These are phyloP conservation scores for Ophiostoma ips DNA, from an alignment of 2,329 filamentous ascomycete species.

Conservation along the genomic window DNA sequence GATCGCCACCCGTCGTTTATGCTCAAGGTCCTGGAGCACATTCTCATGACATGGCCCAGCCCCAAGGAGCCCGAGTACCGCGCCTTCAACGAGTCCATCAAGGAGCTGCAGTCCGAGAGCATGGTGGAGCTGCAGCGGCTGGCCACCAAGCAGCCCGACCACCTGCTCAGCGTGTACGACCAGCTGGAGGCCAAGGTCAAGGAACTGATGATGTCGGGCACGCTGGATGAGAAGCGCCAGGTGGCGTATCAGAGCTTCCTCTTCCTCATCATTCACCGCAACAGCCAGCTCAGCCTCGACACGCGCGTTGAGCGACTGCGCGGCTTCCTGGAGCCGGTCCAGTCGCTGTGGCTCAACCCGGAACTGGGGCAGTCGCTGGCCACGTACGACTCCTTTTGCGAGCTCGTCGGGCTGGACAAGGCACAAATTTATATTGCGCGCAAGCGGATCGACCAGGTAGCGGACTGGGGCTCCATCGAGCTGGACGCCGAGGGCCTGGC, in stretches of 20 bases:
- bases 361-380: slow-evolving; percentile 54
- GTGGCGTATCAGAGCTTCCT: slow-evolving; percentile 82
- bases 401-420: slow-evolving; percentile 63
- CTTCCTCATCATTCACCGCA: slow-evolving; percentile 87
- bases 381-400: slow-evolving; percentile 66
- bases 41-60: slow-evolving; percentile 71
- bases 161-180: slow-evolving; percentile 77
- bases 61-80: slow-evolving; percentile 46
- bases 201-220: slow-evolving; percentile 59
- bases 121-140: slow-evolving; percentile 80
- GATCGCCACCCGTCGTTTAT: slow-evolving; percentile 69
- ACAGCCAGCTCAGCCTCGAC: slow-evolving; percentile 57
- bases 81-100: slow-evolving; percentile 75
- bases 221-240: slow-evolving; percentile 67
- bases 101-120: slow-evolving; percentile 72
- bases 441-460: slow-evolving; percentile 54
- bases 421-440: slow-evolving; percentile 65
- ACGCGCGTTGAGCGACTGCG: slow-evolving; percentile 58
- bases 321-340: slow-evolving; percentile 71
- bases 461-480: slow-evolving; percentile 68
- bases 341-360: slow-evolving; percentile 62
- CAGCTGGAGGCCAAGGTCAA: slow-evolving; percentile 72
- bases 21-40: slow-evolving; percentile 79
- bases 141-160: slow-evolving; percentile 80
- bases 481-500: slow-evolving; percentile 68